Percentiles rank a stretch among this genome's conserved stretches.
phyloP scores from a whole-genome alignment of 2,329 filamentous ascomycete genomes.

The Phialophora macrospora region DNA sequence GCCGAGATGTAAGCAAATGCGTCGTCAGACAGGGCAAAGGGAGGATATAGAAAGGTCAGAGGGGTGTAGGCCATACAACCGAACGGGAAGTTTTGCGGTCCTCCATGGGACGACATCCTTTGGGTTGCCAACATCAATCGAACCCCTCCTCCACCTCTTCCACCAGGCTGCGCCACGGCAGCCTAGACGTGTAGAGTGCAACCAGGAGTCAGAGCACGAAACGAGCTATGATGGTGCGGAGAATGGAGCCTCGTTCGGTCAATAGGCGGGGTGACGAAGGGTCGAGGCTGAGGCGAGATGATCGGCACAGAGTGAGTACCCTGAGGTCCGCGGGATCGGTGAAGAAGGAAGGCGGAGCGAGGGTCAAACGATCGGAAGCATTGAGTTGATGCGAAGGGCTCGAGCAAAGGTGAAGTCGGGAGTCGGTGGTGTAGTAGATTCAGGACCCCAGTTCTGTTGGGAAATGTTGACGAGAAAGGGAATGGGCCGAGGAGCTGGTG shows the following conservation, averaged over 20 bases:
- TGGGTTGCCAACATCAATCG: conserved; percentile 38
- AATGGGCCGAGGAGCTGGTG: conserved; percentile 27
- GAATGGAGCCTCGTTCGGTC: not conserved
- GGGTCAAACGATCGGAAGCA: conserved; percentile 10
- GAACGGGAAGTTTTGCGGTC: conserved; percentile 39
- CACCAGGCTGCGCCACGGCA: conserved; percentile 26
- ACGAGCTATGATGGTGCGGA: not conserved
- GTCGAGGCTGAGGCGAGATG: not conserved
- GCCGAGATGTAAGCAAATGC: conserved; percentile 24
- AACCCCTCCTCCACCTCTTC: conserved; percentile 27
- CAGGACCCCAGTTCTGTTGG: conserved; percentile 31
- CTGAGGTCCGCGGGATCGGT: not conserved
- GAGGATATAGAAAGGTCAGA: not conserved
- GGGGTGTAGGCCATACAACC: conserved; percentile 35
- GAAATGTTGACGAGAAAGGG: conserved; percentile 14
- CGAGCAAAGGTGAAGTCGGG: conserved; percentile 10
- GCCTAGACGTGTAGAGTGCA: conserved; percentile 20
- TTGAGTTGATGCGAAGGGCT: not conserved
- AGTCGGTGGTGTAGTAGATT: conserved; percentile 10
- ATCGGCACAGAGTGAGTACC: not conserved
- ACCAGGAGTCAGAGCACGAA: conserved; percentile 9
- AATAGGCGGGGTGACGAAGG: not conserved
- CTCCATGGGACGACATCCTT: conserved; percentile 40
- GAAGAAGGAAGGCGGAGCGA: not conserved
- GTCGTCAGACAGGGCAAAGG: not conserved